Evolutionary conservation across 2,329 filamentous ascomycete genomes (phyloP).

Genomic region (Niveomyces coronatus): DNA sequence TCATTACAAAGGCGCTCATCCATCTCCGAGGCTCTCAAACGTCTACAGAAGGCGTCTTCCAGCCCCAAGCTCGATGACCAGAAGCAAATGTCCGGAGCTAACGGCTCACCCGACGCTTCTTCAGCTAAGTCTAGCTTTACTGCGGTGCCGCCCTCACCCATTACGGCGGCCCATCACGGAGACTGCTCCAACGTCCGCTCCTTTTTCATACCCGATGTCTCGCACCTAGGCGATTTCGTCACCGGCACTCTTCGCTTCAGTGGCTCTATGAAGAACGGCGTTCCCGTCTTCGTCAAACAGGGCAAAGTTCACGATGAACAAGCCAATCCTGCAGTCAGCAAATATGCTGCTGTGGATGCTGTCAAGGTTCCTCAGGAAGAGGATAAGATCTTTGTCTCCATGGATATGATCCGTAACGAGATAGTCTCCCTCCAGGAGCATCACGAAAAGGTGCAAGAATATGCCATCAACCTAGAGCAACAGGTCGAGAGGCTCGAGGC

Average conservation of each 20-base stretch:
- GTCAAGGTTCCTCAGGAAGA: constrained; percentile 42
- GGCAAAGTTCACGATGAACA: constrained; percentile 37
- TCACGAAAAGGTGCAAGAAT: constrained; percentile 43
- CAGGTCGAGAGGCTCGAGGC: constrained; percentile 40
- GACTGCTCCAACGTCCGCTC: constrained; percentile 36
- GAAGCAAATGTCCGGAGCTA: constrained; percentile 15
- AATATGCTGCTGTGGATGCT: constrained; percentile 40
- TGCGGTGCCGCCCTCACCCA: constrained; percentile 29
- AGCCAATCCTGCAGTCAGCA: constrained; percentile 21
- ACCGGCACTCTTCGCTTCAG: constrained; percentile 43
- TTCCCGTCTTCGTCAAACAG: constrained; percentile 46
- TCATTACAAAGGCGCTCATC: constrained; percentile 19
- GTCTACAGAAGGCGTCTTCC: constrained; percentile 25
- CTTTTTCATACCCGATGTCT: constrained; percentile 44
- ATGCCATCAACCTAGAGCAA: constrained; percentile 41
- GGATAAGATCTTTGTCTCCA: constrained; percentile 47
- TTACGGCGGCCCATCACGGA: constrained; percentile 24
- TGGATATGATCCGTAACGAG: constrained; percentile 52
- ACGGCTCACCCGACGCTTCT: constrained; percentile 24
- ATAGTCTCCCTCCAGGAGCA: constrained; percentile 45
- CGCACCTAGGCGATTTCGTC: constrained; percentile 46
- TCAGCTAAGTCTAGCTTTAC: constrained; percentile 32
- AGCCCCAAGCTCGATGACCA: constrained; percentile 19
- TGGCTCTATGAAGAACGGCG: constrained; percentile 40
- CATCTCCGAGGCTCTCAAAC: constrained; percentile 24